Evolutionary conservation across 208 protist genomes (phyloP).

Genomic region (Strigomonas culicis): DNA sequence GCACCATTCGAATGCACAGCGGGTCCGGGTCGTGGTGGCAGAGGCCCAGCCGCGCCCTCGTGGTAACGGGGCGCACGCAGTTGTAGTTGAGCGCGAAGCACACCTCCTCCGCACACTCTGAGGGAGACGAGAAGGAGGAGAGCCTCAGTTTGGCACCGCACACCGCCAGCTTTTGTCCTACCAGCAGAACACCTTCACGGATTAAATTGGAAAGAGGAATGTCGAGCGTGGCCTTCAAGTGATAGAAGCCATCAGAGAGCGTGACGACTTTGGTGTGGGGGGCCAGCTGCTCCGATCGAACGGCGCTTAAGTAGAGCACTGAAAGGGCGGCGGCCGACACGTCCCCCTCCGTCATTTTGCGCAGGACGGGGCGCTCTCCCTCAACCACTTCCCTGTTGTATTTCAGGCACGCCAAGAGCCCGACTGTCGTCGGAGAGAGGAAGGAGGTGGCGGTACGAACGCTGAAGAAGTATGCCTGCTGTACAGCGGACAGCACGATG

Average conservation of each 20-base stretch:
- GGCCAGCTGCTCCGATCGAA: constrained; percentile 36
- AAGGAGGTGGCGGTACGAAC: background rate
- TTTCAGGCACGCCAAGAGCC: constrained; percentile 50
- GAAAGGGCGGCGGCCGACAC: constrained; percentile 50
- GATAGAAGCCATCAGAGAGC: constrained; percentile 75
- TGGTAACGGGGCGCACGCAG: constrained; percentile 52
- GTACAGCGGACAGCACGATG: background rate
- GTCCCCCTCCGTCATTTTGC: constrained; percentile 67
- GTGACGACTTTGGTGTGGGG: constrained; percentile 58
- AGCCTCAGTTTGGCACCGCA: constrained; percentile 60
- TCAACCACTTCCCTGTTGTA: constrained; percentile 83
- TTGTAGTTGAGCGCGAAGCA: constrained; percentile 76
- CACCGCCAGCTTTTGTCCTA: constrained; percentile 54
- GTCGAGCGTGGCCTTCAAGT: constrained; percentile 58
- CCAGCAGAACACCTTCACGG: constrained; percentile 45
- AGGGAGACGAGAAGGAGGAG: constrained; percentile 34
- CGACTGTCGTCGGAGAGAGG: background rate
- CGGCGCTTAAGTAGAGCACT: constrained; percentile 42
- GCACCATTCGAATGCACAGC: constrained; percentile 38
- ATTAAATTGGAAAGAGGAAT: constrained; percentile 67
- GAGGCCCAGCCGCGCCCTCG: constrained; percentile 45
- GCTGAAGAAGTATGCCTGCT: no score
- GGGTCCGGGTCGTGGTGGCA: constrained; percentile 39
- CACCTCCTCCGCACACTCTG: constrained; percentile 44
- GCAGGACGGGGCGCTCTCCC: constrained; percentile 53